Conservation (phyloP, 371 early-diverging fungal species). For the Mortierella sp. region DNA sequence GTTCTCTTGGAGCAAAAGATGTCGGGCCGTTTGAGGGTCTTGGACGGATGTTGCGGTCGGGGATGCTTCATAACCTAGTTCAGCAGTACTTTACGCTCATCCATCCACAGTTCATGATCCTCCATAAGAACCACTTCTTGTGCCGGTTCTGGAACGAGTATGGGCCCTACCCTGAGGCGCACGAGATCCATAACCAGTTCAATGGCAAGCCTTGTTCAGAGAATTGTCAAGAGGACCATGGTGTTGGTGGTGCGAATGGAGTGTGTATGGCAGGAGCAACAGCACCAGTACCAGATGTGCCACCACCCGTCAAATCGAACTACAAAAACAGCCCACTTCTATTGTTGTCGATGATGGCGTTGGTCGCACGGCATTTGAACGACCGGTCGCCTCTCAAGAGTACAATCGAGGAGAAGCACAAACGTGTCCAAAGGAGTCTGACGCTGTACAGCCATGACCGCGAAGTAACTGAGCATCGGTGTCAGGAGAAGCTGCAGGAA, state of each 20-base stretch:
- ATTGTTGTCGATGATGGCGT: conserved; percentile 45
- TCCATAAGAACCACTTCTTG: conserved; percentile 53
- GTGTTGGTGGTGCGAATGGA: neutral
- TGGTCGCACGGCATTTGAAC: conserved; percentile 45
- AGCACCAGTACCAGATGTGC: too few relatives aligned
- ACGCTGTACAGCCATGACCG: conserved; percentile 12
- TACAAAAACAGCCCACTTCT: conserved; percentile 26
- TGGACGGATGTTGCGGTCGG: conserved; percentile 27
- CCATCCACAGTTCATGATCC: conserved; percentile 54
- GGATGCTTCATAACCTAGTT: conserved; percentile 40
- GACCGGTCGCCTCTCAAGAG: conserved; percentile 41
- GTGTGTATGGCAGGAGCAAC: neutral
- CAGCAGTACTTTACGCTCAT: conserved; percentile 49
- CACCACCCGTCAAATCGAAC: neutral
- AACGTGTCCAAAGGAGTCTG: conserved; percentile 28
- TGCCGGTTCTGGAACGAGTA: conserved; percentile 44
- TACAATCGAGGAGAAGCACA: conserved; percentile 24
- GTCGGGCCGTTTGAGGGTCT: conserved; percentile 19
- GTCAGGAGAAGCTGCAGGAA: conserved; percentile 21
- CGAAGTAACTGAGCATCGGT: neutral
- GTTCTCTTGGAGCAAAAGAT: neutral
- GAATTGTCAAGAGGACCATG: neutral
- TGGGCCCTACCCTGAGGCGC: conserved; percentile 50
- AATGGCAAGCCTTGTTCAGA: conserved; percentile 1
- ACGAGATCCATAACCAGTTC: conserved; percentile 32